Conservation (phyloP, 805 yeast species). For the Metschnikowia picachoensis region DNA sequence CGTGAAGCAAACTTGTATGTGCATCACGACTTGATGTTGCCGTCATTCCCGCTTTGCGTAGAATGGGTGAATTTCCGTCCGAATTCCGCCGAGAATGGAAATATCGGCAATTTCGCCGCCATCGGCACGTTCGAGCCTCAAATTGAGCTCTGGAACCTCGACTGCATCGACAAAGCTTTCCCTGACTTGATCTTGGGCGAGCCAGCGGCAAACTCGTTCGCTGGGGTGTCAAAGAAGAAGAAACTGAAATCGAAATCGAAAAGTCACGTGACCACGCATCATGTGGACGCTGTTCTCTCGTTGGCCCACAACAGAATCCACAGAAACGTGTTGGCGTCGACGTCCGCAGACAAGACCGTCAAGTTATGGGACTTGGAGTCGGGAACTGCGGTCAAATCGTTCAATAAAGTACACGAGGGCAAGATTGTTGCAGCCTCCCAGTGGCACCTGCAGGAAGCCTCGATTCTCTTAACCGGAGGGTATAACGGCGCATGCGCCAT, state of each 20-base stretch:
- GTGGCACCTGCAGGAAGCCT: slow-evolving; percentile 72
- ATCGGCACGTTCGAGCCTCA: slow-evolving; percentile 96
- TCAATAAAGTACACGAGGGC: slow-evolving; percentile 65
- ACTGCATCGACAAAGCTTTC: slow-evolving; percentile 86
- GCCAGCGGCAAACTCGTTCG: slow-evolving; percentile 43
- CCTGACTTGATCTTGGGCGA: slow-evolving; percentile 93
- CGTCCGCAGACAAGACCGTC: slow-evolving; percentile 92
- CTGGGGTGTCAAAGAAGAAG: slow-evolving; percentile 40
- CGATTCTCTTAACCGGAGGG: slow-evolving; percentile 83
- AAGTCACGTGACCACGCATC: slow-evolving; percentile 66
- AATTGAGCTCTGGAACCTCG: slow-evolving; percentile 95
- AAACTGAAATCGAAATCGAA: slow-evolving; percentile 47
- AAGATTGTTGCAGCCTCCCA: slow-evolving; percentile 81
- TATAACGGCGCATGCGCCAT: slow-evolving; percentile 81
- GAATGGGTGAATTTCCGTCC: slow-evolving; percentile 90
- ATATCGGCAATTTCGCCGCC: slow-evolving; percentile 89
- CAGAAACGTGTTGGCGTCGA: slow-evolving; percentile 83
- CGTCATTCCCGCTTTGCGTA: slow-evolving; percentile 93
- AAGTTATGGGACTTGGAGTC: slow-evolving; percentile 89
- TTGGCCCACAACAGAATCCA: slow-evolving; percentile 77
- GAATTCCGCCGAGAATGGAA: slow-evolving; percentile 27
- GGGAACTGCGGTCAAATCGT: slow-evolving; percentile 74
- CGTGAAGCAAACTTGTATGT: slow-evolving; percentile 80
- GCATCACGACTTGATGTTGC: slow-evolving; percentile 95
- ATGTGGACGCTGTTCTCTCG: slow-evolving; percentile 90